Evolutionary conservation across 2,329 filamentous ascomycete genomes (phyloP).

Genomic region (Ophiostoma sp.): DNA sequence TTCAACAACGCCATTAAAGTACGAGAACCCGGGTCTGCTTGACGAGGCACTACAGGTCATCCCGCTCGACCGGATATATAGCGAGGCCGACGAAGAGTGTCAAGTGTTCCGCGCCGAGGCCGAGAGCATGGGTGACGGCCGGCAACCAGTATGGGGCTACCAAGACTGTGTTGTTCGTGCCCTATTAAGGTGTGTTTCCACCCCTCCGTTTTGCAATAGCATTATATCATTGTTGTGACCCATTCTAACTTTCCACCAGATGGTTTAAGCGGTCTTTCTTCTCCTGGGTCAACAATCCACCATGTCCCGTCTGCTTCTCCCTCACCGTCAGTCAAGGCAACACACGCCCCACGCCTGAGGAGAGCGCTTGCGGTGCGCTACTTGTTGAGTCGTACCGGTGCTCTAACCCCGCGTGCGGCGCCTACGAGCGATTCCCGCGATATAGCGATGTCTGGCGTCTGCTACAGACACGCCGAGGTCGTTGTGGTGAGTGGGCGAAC

Average conservation of each 20-base stretch:
- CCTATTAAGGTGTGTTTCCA: slow-evolving; percentile 68
- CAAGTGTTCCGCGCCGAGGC: slow-evolving; percentile 87
- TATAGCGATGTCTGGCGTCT: slow-evolving; percentile 95
- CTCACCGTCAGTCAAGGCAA: slow-evolving; percentile 82
- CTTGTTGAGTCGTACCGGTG: slow-evolving; percentile 90
- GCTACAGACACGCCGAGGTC: slow-evolving; percentile 79
- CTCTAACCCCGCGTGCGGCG: slow-evolving; percentile 70
- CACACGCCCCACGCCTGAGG: slow-evolving; percentile 82
- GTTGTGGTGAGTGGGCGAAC: slow-evolving; percentile 95
- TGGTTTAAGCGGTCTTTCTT: slow-evolving; percentile 98
- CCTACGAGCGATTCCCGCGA: slow-evolving; percentile 81
- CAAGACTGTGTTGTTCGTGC: slow-evolving; percentile 94
- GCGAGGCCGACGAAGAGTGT: slow-evolving; percentile 89
- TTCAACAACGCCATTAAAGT: slow-evolving; percentile 85
- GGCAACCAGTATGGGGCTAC: slow-evolving; percentile 89
- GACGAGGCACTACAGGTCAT: slow-evolving; percentile 88
- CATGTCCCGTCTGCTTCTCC: slow-evolving; percentile 76
- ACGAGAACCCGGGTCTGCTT: slow-evolving; percentile 91
- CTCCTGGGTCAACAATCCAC: slow-evolving; percentile 93
- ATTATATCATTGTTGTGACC: background rate
- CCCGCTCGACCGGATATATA: slow-evolving; percentile 86
- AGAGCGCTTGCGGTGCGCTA: slow-evolving; percentile 82
- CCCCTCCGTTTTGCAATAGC: background rate
- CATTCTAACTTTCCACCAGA: slow-evolving; percentile 44
- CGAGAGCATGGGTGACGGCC: slow-evolving; percentile 77